phyloP scores from a whole-genome alignment of 2,329 filamentous ascomycete species.

The Pyrenochaeta sp. region DNA sequence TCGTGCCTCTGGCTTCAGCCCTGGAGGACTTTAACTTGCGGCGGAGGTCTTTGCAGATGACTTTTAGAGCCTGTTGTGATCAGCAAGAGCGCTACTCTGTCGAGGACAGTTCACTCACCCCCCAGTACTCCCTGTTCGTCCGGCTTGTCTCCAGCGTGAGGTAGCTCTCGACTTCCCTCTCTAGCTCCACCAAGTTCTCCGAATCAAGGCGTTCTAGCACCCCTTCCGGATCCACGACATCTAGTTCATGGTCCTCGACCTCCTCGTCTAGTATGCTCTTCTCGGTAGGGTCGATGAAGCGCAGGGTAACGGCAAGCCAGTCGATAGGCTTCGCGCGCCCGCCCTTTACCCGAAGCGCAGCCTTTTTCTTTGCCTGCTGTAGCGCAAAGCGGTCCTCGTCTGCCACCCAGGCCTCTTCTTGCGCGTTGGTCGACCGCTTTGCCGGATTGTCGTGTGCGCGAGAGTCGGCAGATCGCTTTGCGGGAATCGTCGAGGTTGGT shows the following conservation, averaged over 20 bases:
- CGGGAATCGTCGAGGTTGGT: constrained; percentile 43
- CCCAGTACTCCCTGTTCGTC: constrained; percentile 89
- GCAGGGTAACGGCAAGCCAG: constrained; percentile 88
- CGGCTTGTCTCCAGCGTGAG: constrained; percentile 79
- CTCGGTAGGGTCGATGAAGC: constrained; percentile 80
- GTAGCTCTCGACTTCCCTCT: constrained; percentile 83
- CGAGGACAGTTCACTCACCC: constrained; percentile 52
- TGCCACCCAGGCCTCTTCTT: constrained; percentile 76
- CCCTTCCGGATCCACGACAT: constrained; percentile 80
- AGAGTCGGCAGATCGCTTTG: constrained; percentile 56
- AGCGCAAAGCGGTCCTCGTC: constrained; percentile 96
- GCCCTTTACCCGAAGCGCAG: constrained; percentile 91
- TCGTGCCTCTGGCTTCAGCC: constrained; percentile 77
- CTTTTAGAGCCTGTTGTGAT: constrained; percentile 72
- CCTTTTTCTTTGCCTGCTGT: constrained; percentile 97
- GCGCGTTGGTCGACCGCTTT: constrained; percentile 56
- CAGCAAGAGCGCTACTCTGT: constrained; percentile 24
- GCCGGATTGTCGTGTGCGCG: constrained; percentile 48
- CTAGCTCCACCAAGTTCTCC: constrained; percentile 75
- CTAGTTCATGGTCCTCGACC: constrained; percentile 75
- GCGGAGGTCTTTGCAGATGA: constrained; percentile 80
- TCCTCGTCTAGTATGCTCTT: constrained; percentile 84
- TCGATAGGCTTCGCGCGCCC: constrained; percentile 92
- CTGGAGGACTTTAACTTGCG: constrained; percentile 69
- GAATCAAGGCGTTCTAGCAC: constrained; percentile 78